These are phyloP conservation scores for Septoria linicola DNA, from an alignment of 2,329 filamentous ascomycete species.

Conservation along the genomic window DNA sequence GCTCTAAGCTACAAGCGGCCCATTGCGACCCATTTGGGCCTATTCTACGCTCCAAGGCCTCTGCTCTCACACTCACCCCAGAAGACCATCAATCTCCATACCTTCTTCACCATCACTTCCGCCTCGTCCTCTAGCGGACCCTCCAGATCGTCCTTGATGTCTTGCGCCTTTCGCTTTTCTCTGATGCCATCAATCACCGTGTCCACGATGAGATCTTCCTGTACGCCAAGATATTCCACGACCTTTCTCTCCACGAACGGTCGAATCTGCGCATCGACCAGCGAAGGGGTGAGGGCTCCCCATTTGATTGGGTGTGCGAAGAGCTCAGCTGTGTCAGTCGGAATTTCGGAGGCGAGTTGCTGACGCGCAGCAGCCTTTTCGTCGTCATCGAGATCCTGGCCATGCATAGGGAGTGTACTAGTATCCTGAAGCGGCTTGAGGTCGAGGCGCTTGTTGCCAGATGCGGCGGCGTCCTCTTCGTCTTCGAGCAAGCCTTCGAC, in stretches of 20 bases:
- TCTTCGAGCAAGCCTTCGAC: constrained; percentile 93
- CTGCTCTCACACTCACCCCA: constrained; percentile 27
- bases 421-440: constrained; percentile 47
- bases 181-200: constrained; percentile 85
- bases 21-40: no score
- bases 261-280: constrained; percentile 80
- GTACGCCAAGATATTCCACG: constrained; percentile 91
- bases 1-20: no score
- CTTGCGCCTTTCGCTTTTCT: constrained; percentile 62
- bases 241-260: constrained; percentile 99
- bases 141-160: constrained; percentile 79
- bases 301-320: constrained; percentile 94
- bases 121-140: constrained; percentile 94
- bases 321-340: constrained; percentile 77
- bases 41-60: constrained; percentile 8
- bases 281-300: constrained; percentile 79
- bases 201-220: constrained; percentile 93
- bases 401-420: constrained; percentile 67
- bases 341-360: constrained; percentile 85
- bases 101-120: constrained; percentile 88
- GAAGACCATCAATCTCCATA: constrained; percentile 59
- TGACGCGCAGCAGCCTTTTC: constrained; percentile 80
- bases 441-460: constrained; percentile 33
- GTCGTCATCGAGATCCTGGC: constrained; percentile 77
- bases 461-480: constrained; percentile 73